These are phyloP conservation scores for Suillus lakei DNA, from an alignment of 768 basidiomycete genomes.

Conservation along the genomic window DNA sequence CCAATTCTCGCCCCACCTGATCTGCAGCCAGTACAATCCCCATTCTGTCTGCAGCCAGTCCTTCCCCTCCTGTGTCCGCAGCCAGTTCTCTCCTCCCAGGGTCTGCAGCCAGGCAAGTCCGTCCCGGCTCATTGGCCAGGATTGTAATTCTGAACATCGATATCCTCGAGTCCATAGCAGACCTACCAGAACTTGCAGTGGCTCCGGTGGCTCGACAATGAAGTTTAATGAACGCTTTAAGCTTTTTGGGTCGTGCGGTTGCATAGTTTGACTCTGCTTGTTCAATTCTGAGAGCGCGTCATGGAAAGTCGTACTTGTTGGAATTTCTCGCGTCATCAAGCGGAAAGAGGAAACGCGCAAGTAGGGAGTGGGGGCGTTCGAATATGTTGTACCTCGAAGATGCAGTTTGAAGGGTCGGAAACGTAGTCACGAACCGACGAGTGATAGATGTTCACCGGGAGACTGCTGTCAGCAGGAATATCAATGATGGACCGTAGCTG, in stretches of 20 bases:
- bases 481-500: neutral
- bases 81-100: neutral
- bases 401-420: neutral
- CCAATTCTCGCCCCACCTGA: too few relatives aligned
- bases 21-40: neutral
- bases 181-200: neutral
- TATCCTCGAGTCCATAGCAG: neutral
- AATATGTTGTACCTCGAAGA: neutral
- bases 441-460: neutral
- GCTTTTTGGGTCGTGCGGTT: neutral
- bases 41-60: neutral
- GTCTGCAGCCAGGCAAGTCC: neutral
- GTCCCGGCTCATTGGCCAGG: neutral
- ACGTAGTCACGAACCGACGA: neutral
- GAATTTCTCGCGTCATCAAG: neutral
- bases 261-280: neutral
- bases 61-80: neutral
- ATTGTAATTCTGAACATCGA: neutral
- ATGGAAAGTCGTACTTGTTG: neutral
- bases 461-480: neutral
- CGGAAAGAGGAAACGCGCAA: neutral
- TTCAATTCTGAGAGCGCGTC: neutral
- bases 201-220: neutral
- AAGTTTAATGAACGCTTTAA: neutral
- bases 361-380: neutral